Base-by-base conservation (phyloP, 306 rosid species). In the Pyrus betulifolia region DNA sequence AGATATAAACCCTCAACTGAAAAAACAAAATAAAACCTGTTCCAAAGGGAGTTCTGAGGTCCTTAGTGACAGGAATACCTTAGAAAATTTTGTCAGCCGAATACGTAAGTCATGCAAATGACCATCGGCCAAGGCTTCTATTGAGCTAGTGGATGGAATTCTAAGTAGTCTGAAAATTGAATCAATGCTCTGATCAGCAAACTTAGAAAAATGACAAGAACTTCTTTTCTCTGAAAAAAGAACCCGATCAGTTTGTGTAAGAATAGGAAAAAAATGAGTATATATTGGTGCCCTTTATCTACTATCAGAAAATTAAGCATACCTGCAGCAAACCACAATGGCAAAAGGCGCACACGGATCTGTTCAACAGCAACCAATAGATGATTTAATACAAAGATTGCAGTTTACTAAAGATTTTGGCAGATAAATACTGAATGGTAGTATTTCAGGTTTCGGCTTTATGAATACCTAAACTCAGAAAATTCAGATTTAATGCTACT, bases 241-340 rank as follows among this genome's bases (percentile, higher is more conserved):
- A 67, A 79, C 58, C 54, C 82, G 76, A 63, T 81, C 74, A 83
- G 78, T 75, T 85, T 78, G 27, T 57, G 78, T 71, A 74, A 81
- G 61, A 58, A 78, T 70, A 72, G 62, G 68, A 40, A 46, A 80
- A 84, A 76, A 77, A 33, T 55, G 63, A 74, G 46, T 23, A 82
- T 79, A 70, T 77, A 73, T 63, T 68, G 52, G 42, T 71, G 84
- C 83, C 74, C 42, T 65, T 35, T 64, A 22, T 49, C 76, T 76
- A 78, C 76, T 71, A 70, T 62, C 70, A 67, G 58, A 84, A 80
- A 75, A 78, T 68, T 27, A 46, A 46, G 68, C 64, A 59, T 88
- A 90, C 97, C 93, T 83, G 91, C 88, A 82, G 89, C 90, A 88
- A 86, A 90, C 91, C 91, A 84, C 85, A 92, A 74, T 35, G 97